Conservation (phyloP, 371 early-diverging fungal species). For the Rhizopus microsporus region DNA sequence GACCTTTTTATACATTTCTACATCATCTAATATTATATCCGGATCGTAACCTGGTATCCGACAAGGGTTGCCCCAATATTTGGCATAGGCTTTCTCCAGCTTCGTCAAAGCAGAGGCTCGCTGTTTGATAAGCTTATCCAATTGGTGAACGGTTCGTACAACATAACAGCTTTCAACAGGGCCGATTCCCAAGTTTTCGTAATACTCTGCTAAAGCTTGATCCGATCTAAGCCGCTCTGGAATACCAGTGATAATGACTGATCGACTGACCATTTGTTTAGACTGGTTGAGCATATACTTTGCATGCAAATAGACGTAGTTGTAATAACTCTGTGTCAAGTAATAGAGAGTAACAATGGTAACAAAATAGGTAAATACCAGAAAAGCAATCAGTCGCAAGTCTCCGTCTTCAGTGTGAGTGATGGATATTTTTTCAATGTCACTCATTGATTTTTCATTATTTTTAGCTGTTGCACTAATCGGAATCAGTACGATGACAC, state of each 20-base stretch:
- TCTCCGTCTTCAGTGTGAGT: conserved; percentile 30
- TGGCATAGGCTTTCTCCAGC: conserved; percentile 43
- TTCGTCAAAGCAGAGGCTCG: conserved; percentile 36
- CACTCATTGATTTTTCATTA: conserved; percentile 16
- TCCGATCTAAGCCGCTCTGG: conserved; percentile 50
- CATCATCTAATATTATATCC: conserved; percentile 41
- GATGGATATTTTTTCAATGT: conserved; percentile 33
- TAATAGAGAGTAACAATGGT: conserved; percentile 53
- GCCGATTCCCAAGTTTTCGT: conserved; percentile 52
- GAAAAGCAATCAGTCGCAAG: conserved; percentile 50
- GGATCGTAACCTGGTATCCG: conserved; percentile 42
- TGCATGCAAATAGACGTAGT: conserved; percentile 49
- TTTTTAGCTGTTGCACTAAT: conserved; percentile 28
- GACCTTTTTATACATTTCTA: conserved; percentile 28
- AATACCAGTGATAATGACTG: conserved; percentile 60
- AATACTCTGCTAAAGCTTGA: conserved; percentile 51
- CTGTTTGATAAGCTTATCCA: conserved; percentile 34
- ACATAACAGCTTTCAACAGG: conserved; percentile 56
- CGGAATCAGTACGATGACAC: conserved; percentile 38
- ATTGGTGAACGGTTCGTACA: conserved; percentile 48
- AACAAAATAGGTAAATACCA: conserved; percentile 58
- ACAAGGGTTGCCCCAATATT: conserved; percentile 56
- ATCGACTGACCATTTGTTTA: conserved; percentile 42
- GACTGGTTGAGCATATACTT: conserved; percentile 45
- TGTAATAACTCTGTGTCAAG: conserved; percentile 50